Evolutionary conservation across 805 yeast species (phyloP), one percentile per base, ranked within the genome.

Genomic region (Brettanomyces anomalus): DNA sequence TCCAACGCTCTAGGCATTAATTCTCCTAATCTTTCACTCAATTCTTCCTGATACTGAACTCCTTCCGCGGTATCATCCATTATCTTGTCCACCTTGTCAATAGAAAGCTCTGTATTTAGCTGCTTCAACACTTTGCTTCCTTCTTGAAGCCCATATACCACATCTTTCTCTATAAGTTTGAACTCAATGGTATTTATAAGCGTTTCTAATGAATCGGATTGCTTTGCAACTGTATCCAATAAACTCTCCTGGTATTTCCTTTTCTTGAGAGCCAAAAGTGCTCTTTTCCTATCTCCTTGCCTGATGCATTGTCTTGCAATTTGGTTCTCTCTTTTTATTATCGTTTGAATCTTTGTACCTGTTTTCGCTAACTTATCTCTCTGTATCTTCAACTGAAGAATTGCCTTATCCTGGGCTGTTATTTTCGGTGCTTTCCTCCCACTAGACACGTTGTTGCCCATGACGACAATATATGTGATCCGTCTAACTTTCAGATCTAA

Each of bases 11-110:
- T 62, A 4, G 69, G 64, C 57, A 74, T 64, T 17, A 59, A 53
- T 15, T 58, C 52, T 3, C 72, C 70, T 44, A 85, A 61, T 34
- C 74, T 58, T 31, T 74, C 77, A 47, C 78, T 73, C 5, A 84
- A 72, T 53, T 85, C 89, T 40, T 83, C 77, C 54, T 87, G 96
- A 54, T 85, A 81, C 21, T 80, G 70, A 14, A 80, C 69, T 39
- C 90, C 95, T 18, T 86, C 96, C 38, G 82, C 85, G 17, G 85
- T 73, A 41, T 85, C 89, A 58, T 89, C 96, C 74, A 90, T 65
- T 3, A 90, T 70, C 54, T 71, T 73, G 50, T 89, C 96, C n/a
- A 88, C 82, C 51, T 76, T 76, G 28, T 84, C 89, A 15, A 85
- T 56, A 31, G 76, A 78, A 76, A 89, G 76, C 53, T 90, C 96